Base-by-base conservation (phyloP, 441 rosid species). In the Pelargonium cotyledonis region DNA sequence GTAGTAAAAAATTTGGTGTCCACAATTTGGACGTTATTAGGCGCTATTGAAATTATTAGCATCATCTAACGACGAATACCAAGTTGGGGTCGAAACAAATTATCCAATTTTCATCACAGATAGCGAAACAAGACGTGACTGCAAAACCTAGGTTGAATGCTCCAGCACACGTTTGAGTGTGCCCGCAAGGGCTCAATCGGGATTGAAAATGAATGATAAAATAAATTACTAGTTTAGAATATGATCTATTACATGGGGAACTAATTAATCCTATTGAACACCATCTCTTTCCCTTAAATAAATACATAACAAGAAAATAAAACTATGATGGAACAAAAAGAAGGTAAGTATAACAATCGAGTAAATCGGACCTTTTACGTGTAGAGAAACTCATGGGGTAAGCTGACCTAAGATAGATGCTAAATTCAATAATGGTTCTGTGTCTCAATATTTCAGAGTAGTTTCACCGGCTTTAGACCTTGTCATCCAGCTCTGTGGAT, bases 401-500 rank as follows among this genome's bases (percentile, higher is more conserved):
- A 44, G 12, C 49, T 1, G 15, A 51, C 57, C 57, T 51, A 14
- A 51, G 58, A 51, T 51, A 31, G 38, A 31, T 31, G 58, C 58
- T 51, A n/a, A 51, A 15, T 51, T 51, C 58, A 49, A 49, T 14
- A 49, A 49, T 46, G 51, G 51, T 10, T 46, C 38, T 31, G 38
- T 31, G 38, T 46, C 10, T 46, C n/a, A 46, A 8, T 12, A 46
- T 10, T 46, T 46, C 38, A 31, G 38, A 31, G 38, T 31, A 3
- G 38, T 21, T 21, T 46, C 51, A 10, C 51, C 11, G 4, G 51
- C 58, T 51, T n/a, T 38, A 40, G 21, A 40, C 47, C 43, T 65
- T 65, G 11, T 19, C 68, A 41, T 65, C 51, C 21, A 40, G 51
- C 43, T 65, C 21, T 4, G 68, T 19, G 6, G 68, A 65, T 64